Evolutionary conservation across 345 rosid genomes (phyloP), one percentile per base, ranked within the genome.

Genomic region (Ceriops tagal): DNA sequence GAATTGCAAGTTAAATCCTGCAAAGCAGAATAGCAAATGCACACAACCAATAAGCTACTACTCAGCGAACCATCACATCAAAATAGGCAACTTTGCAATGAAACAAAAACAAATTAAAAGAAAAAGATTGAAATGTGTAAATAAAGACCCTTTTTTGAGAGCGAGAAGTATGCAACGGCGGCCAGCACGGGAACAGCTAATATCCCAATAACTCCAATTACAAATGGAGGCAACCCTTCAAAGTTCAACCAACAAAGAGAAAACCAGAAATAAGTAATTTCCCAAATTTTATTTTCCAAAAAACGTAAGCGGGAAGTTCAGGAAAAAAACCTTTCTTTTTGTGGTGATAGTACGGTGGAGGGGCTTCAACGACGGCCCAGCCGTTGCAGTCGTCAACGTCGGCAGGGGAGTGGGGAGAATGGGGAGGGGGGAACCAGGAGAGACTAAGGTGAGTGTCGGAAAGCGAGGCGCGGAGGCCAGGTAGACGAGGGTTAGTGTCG

Each of bases 291-390:
- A 2, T 43, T 43, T 11, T 13, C n/a, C 39, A 37, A 30, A 24
- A 35, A 68, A 18, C 28, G 30, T 13, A 24, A 0, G 3, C 27
- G 43, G 60, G 6, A 5, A 60, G 21, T 28, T 27, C 27, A 58
- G 47, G 5, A 20, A 34, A 62, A 62, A 21, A 88, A 85, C 89
- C 82, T 77, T 77, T 66, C 73, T 80, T 31, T 64, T 73, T 58
- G 35, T 55, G 32, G 4, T 39, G 10, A 37, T 78, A 2, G 59
- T 21, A 21, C 30, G 51, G 66, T 21, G 64, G 59, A 67, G 84
- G 82, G 43, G 80, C 19, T 66, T 85, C 84, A 57, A 68, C 57
- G 49, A 82, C 59, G 64, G 84, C 84, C 98, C 98, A 93, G 4
- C 88, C 93, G 52, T 87, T 89, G 62, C 58, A 88, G 39, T 63